Percentiles rank a stretch among this genome's conserved stretches.
phyloP scores from a whole-genome alignment of 768 basidiomycete genomes.

The Leccinum longicurvipes region DNA sequence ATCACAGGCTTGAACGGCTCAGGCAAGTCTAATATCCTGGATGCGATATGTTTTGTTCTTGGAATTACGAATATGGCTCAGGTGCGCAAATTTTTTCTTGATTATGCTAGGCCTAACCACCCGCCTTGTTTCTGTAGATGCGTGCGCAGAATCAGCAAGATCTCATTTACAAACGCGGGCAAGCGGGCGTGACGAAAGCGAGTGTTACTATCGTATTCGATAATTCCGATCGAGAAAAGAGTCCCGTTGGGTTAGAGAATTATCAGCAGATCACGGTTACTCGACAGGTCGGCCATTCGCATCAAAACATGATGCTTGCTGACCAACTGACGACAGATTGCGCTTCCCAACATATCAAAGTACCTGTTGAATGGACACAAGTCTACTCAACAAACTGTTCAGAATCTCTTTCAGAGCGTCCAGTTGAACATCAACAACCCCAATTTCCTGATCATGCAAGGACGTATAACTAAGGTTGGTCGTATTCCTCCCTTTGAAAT shows the following conservation, averaged over 20 bases:
- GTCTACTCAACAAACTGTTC: conserved; percentile 76
- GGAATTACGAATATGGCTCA: conserved; percentile 97
- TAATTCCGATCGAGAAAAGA: conserved; percentile 84
- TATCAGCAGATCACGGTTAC: conserved; percentile 93
- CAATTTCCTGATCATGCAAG: conserved; percentile 99
- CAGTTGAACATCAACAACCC: conserved; percentile 99
- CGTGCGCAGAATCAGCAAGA: conserved; percentile 95
- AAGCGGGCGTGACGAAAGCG: conserved; percentile 95
- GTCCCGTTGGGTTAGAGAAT: conserved; percentile 78
- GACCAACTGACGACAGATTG: conserved; percentile 54
- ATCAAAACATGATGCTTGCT: background rate
- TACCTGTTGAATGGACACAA: conserved; percentile 97
- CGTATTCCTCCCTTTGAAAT: background rate
- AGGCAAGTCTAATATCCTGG: conserved; percentile 98
- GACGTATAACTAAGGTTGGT: conserved; percentile 92
- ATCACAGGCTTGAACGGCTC: conserved; percentile 96
- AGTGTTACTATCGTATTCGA: conserved; percentile 99
- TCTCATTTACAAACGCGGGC: conserved; percentile 98
- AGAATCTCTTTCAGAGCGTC: conserved; percentile 92
- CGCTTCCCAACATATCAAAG: conserved; percentile 89
- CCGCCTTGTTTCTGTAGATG: conserved; percentile 51
- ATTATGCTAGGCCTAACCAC: background rate
- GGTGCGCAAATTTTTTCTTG: conserved; percentile 39
- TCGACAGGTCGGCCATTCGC: conserved; percentile 67
- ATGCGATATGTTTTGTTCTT: conserved; percentile 98